Percentiles rank a stretch among this genome's conserved stretches.
These are phyloP conservation scores for Pythium apleroticum DNA, from an alignment of 352 stramenopile species.

Conservation along the genomic window DNA sequence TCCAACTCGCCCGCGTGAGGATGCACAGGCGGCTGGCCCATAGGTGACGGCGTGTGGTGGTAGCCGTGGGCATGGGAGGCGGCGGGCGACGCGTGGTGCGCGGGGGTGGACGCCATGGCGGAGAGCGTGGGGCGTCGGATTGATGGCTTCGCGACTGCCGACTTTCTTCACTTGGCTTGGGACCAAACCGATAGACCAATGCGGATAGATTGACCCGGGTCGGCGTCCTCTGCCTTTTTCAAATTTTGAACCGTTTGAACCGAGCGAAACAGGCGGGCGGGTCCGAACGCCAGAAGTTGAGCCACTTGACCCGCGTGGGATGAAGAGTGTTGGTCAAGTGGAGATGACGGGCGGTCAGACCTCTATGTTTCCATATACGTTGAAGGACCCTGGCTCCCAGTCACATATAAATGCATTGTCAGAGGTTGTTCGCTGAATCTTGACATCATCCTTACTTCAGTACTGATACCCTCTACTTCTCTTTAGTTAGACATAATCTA, in stretches of 20 bases:
- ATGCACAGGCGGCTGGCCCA: constrained; percentile 1
- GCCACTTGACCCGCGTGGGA: background rate
- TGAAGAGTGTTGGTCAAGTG: constrained; percentile 3
- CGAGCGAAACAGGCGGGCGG: background rate
- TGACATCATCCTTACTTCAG: background rate
- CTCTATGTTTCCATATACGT: constrained; percentile 11
- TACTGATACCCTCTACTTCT: background rate
- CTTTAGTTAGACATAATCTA: background rate
- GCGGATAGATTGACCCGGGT: constrained; percentile 2
- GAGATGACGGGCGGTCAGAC: background rate
- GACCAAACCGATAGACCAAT: background rate
- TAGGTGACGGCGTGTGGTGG: constrained; percentile 18
- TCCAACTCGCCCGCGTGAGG: constrained; percentile 15
- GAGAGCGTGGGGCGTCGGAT: background rate
- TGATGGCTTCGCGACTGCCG: background rate
- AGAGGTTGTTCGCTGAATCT: background rate
- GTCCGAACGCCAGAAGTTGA: background rate
- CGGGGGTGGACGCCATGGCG: constrained; percentile 13
- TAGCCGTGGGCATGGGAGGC: background rate
- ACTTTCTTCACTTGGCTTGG: background rate
- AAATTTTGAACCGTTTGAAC: constrained; percentile 24
- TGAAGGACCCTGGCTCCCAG: background rate
- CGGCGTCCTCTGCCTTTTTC: constrained; percentile 16
- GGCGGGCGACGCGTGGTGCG: background rate
- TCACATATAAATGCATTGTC: background rate